Percentiles rank a stretch among this genome's conserved stretches.
These are phyloP conservation scores for Diplodia corticola DNA, from an alignment of 2,329 filamentous ascomycete genomes.

Conservation along the genomic window DNA sequence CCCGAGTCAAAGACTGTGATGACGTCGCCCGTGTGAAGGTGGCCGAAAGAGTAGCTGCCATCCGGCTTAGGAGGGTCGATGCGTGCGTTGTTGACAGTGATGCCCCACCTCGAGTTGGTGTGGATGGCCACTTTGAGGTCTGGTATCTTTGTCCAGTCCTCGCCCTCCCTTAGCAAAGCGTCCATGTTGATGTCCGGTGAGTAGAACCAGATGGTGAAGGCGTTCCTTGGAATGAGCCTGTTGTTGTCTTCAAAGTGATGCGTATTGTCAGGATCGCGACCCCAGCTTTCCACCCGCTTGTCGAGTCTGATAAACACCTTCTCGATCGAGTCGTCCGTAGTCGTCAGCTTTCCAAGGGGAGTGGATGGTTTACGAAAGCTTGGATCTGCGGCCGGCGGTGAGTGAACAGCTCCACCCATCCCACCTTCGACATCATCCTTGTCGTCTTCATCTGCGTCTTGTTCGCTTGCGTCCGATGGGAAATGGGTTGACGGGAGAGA, in stretches of 20 bases:
- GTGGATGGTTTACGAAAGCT: slow-evolving; percentile 42
- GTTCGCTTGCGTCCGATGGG: slow-evolving; percentile 12
- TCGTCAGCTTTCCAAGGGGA: slow-evolving; percentile 65
- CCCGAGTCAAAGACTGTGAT: slow-evolving; percentile 67
- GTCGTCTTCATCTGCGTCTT: slow-evolving; percentile 3
- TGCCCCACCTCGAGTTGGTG: slow-evolving; percentile 74
- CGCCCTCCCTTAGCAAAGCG: slow-evolving; percentile 48
- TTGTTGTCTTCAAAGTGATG: slow-evolving; percentile 63
- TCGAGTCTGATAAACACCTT: slow-evolving; percentile 64
- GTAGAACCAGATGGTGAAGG: slow-evolving; percentile 76
- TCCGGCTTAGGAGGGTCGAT: slow-evolving; percentile 59
- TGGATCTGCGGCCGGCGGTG: background rate
- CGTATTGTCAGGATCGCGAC: slow-evolving; percentile 69
- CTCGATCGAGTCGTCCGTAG: slow-evolving; percentile 63
- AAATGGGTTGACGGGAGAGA: slow-evolving; percentile 12
- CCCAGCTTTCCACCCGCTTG: slow-evolving; percentile 72
- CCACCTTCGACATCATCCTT: background rate
- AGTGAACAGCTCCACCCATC: slow-evolving; percentile 4
- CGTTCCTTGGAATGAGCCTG: slow-evolving; percentile 75
- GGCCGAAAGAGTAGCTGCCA: slow-evolving; percentile 59
- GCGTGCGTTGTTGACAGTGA: slow-evolving; percentile 72
- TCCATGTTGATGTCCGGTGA: slow-evolving; percentile 68
- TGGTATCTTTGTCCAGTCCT: slow-evolving; percentile 54
- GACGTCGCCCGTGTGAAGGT: slow-evolving; percentile 73
- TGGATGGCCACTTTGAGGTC: slow-evolving; percentile 72